phyloP scores from a whole-genome alignment of 371 early-diverging fungal genomes.

The Circinella minor region DNA sequence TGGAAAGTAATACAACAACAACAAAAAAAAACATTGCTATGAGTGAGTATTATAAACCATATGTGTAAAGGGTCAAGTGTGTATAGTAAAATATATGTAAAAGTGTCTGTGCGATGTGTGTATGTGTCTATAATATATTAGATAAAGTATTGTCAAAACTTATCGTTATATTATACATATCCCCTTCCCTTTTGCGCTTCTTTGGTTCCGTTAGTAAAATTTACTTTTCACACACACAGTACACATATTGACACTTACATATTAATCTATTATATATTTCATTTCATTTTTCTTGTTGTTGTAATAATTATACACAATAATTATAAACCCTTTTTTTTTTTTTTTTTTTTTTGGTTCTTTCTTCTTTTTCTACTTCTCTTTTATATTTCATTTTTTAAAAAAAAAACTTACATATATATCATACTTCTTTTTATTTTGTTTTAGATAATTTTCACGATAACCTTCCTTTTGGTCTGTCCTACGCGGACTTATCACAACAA shows the following conservation, averaged over 20 bases:
- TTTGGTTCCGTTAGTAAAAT: conserved; percentile 24
- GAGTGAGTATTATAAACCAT: conserved; percentile 7
- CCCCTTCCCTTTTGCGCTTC: conserved; percentile 2
- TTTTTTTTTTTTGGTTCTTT: not conserved
- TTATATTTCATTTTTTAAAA: too few relatives aligned
- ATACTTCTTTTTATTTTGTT: not conserved
- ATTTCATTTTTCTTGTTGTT: too few relatives aligned
- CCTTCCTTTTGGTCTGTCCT: conserved; percentile 32
- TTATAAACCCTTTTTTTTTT: not conserved
- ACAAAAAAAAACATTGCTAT: not conserved
- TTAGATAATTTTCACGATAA: conserved; percentile 33
- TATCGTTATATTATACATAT: not conserved
- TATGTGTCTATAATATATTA: not conserved
- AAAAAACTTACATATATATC: too few relatives aligned
- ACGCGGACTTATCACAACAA: conserved; percentile 34
- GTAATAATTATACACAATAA: not conserved
- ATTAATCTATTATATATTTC: too few relatives aligned
- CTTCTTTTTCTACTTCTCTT: not conserved
- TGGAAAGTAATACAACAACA: not conserved
- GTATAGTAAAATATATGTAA: too few relatives aligned
- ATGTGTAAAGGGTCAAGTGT: too few relatives aligned
- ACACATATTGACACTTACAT: too few relatives aligned
- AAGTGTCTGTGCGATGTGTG: not conserved
- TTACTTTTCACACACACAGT: conserved; percentile 1
- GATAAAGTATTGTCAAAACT: too few relatives aligned